A percentile compares a stretch with the other conserved stretches of the same genome.
These are phyloP conservation scores for Mycena sanguinolenta DNA, from an alignment of 768 basidiomycete species.

Conservation along the genomic window DNA sequence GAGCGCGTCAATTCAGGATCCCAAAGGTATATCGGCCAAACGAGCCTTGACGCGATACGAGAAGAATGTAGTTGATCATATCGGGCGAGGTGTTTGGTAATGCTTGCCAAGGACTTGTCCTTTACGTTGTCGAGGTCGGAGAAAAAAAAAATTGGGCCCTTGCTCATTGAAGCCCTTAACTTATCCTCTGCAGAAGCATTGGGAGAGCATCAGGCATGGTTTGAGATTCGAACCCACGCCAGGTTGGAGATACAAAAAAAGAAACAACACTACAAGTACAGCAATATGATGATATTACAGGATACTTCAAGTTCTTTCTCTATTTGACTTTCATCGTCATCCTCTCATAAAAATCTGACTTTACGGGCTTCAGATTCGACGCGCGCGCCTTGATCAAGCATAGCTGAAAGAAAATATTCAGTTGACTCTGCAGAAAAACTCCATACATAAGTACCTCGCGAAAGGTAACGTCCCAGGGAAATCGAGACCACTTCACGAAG, in stretches of 20 bases:
- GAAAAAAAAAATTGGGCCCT: not conserved
- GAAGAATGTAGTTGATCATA: constrained; percentile 76
- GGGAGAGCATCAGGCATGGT: too few relatives aligned
- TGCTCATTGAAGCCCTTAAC: not conserved
- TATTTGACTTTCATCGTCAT: constrained; percentile 44
- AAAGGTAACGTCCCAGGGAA: constrained; percentile 66
- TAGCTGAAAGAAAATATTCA: constrained; percentile 10
- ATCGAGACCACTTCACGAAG: constrained; percentile 46
- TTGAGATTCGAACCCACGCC: too few relatives aligned
- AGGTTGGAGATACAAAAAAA: too few relatives aligned
- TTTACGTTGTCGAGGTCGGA: too few relatives aligned
- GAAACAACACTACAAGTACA: too few relatives aligned
- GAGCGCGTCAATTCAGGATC: constrained; percentile 13
- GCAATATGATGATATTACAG: constrained; percentile 15
- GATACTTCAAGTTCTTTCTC: constrained; percentile 34
- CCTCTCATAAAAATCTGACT: constrained; percentile 60
- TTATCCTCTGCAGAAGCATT: too few relatives aligned
- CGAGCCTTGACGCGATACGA: constrained; percentile 74
- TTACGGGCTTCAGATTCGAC: constrained; percentile 53
- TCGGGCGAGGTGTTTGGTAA: not conserved
- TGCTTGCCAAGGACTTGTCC: too few relatives aligned
- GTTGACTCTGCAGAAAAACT: not conserved
- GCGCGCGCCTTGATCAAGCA: constrained; percentile 62
- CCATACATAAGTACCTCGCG: constrained; percentile 59
- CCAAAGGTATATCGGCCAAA: constrained; percentile 3